Conservation (phyloP, 2,329 filamentous ascomycete genomes). For the Cladosporium sp. region DNA sequence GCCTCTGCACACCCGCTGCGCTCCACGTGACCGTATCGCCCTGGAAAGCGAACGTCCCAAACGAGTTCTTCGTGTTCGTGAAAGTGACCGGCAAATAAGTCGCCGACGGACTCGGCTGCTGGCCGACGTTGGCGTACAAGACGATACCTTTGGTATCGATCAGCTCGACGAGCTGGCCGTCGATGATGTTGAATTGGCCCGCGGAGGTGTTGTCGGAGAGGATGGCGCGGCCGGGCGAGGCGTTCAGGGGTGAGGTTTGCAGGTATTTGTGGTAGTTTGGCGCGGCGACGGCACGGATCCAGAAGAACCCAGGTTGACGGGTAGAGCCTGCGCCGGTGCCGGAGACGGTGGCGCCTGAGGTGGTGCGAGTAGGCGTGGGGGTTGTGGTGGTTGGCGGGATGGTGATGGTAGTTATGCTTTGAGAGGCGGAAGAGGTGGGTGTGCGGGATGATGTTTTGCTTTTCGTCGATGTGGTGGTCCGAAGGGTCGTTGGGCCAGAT, state of each 20-base stretch:
- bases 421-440: background rate
- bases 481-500: background rate
- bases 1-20: slow-evolving; percentile 44
- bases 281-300: slow-evolving; percentile 54
- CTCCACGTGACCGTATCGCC: slow-evolving; percentile 58
- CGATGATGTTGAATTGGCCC: slow-evolving; percentile 55
- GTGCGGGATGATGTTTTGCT: slow-evolving; percentile 19
- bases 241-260: slow-evolving; percentile 33
- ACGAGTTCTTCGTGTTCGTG: slow-evolving; percentile 47
- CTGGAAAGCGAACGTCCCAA: slow-evolving; percentile 54
- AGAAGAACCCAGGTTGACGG: slow-evolving; percentile 50
- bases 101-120: slow-evolving; percentile 41
- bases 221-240: slow-evolving; percentile 44
- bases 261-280: slow-evolving; percentile 51
- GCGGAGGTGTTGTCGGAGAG: slow-evolving; percentile 51
- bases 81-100: slow-evolving; percentile 51
- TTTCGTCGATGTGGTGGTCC: slow-evolving; percentile 16
- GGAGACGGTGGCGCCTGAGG: slow-evolving; percentile 21
- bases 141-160: slow-evolving; percentile 33
- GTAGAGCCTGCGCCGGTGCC: slow-evolving; percentile 40
- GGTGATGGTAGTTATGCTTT: slow-evolving; percentile 7
- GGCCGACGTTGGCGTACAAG: slow-evolving; percentile 47
- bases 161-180: slow-evolving; percentile 54
- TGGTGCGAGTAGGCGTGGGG: slow-evolving; percentile 9
- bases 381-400: slow-evolving; percentile 19